Evolutionary conservation across 768 basidiomycete genomes (phyloP).

Genomic region (Auricularia sp.): DNA sequence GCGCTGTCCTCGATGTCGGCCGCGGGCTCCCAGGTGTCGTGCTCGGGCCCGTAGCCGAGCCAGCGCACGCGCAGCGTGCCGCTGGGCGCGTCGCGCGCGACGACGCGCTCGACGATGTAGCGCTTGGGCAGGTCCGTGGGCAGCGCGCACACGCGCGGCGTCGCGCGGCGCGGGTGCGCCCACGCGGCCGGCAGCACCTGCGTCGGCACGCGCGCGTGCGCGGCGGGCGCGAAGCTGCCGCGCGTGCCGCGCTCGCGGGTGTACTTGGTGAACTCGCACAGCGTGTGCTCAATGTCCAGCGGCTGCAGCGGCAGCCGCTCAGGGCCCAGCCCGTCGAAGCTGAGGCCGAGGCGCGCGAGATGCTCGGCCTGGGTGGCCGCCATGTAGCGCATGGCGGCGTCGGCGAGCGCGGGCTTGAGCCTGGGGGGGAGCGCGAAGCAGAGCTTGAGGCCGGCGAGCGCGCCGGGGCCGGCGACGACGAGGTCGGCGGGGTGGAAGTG

Average conservation of each 20-base stretch:
- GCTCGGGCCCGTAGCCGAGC: constrained; percentile 41
- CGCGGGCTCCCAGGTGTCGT: constrained; percentile 54
- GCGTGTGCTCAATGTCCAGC: constrained; percentile 66
- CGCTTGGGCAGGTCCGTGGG: constrained; percentile 33
- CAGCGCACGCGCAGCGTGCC: constrained; percentile 43
- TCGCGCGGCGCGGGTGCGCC: constrained; percentile 35
- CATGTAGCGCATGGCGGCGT: constrained; percentile 49
- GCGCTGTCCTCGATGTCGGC: constrained; percentile 38
- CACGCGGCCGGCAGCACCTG: constrained; percentile 44
- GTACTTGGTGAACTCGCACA: constrained; percentile 78
- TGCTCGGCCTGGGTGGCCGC: constrained; percentile 48
- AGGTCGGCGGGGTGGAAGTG: constrained; percentile 62
- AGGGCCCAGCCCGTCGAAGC: constrained; percentile 43
- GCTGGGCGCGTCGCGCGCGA: constrained; percentile 26
- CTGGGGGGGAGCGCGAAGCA: constrained; percentile 40
- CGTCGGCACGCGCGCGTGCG: constrained; percentile 19
- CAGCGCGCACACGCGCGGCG: constrained; percentile 32
- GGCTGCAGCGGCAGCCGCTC: constrained; percentile 38
- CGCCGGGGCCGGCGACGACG: constrained; percentile 59
- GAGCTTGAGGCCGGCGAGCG: constrained; percentile 53
- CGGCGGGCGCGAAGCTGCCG: constrained; percentile 29
- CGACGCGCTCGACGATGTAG: constrained; percentile 32
- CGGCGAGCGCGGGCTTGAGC: constrained; percentile 4
- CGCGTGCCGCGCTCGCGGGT: constrained; percentile 28
- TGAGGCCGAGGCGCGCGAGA: constrained; percentile 48